phyloP scores from a whole-genome alignment of 345 rosid species.

The Aurinia saxatilis region DNA sequence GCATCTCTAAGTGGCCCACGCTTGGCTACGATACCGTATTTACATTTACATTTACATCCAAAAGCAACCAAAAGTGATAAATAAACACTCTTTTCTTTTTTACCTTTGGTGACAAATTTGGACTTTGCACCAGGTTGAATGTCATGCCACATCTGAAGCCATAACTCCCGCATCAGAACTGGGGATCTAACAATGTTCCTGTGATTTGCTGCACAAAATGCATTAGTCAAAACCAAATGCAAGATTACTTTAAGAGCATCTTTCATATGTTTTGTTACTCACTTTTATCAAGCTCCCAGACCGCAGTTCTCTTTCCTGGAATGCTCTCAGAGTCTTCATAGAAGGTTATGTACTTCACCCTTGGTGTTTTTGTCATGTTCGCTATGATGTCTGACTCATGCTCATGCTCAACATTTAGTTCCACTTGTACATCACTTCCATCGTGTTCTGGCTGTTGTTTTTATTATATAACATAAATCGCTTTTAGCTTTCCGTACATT shows the following conservation, averaged over 20 bases:
- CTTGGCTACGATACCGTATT: slow-evolving; percentile 41
- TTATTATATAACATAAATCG: background rate
- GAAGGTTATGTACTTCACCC: slow-evolving; percentile 77
- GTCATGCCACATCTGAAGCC: slow-evolving; percentile 99
- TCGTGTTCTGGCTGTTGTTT: slow-evolving; percentile 84
- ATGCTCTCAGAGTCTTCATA: slow-evolving; percentile 91
- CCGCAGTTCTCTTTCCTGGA: slow-evolving; percentile 89
- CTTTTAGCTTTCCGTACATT: background rate
- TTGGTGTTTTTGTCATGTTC: slow-evolving; percentile 80
- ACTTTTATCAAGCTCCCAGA: slow-evolving; percentile 99
- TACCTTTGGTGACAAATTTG: slow-evolving; percentile 88
- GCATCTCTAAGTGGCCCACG: slow-evolving; percentile 90
- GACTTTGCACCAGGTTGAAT: slow-evolving; percentile 55
- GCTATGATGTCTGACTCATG: slow-evolving; percentile 67
- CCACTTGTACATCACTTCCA: slow-evolving; percentile 84
- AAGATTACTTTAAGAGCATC: background rate
- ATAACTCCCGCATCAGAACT: slow-evolving; percentile 89
- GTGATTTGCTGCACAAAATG: slow-evolving; percentile 71
- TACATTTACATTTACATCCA: slow-evolving; percentile 9
- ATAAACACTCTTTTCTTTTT: slow-evolving; percentile 17
- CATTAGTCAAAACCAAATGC: background rate
- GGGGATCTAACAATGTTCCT: slow-evolving; percentile 92
- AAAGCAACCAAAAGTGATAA: background rate
- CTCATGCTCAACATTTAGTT: slow-evolving; percentile 68
- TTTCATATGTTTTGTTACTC: slow-evolving; percentile 20